Evolutionary conservation across 2,329 filamentous ascomycete species (phyloP).

Genomic region (Pezicula carpinea): DNA sequence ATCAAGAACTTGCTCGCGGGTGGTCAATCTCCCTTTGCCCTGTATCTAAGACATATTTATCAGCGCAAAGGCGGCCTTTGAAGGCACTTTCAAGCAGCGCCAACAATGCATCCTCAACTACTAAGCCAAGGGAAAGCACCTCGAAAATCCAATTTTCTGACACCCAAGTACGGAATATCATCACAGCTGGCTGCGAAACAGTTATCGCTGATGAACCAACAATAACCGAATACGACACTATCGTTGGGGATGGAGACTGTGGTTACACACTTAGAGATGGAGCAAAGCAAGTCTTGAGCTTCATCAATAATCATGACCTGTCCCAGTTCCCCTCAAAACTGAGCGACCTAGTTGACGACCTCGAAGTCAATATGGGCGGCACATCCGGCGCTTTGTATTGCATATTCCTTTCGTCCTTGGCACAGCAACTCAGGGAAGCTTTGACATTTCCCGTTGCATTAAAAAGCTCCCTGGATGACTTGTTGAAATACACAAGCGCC

Average conservation of each 20-base stretch:
- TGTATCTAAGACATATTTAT: slow-evolving; percentile 11
- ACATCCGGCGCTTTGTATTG: slow-evolving; percentile 29
- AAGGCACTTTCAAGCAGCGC: slow-evolving; percentile 6
- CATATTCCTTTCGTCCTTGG: slow-evolving; percentile 24
- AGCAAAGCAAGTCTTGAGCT: slow-evolving; percentile 27
- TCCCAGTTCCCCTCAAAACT: slow-evolving; percentile 16
- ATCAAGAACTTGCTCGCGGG: slow-evolving; percentile 14
- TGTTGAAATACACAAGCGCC: slow-evolving; percentile 26
- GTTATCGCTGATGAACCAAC: slow-evolving; percentile 40
- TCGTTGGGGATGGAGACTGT: slow-evolving; percentile 30
- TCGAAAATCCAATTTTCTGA: slow-evolving; percentile 13
- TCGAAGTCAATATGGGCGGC: slow-evolving; percentile 28
- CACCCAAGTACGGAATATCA: slow-evolving; percentile 13
- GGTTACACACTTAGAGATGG: slow-evolving; percentile 25
- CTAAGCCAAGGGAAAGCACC: slow-evolving; percentile 2
- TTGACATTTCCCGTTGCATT: slow-evolving; percentile 13
- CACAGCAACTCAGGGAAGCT: slow-evolving; percentile 12
- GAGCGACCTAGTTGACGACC: slow-evolving; percentile 20
- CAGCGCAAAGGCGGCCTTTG: slow-evolving; percentile 8
- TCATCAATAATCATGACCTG: slow-evolving; percentile 14
- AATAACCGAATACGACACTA: slow-evolving; percentile 45
- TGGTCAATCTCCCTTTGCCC: slow-evolving; percentile 21
- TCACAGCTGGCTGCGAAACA: slow-evolving; percentile 16
- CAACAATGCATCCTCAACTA: background rate
- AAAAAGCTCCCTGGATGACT: slow-evolving; percentile 14